A percentile compares a stretch with the other conserved stretches of the same genome.
Conservation (phyloP, 768 basidiomycete genomes). For the Kockovaella imperatae region DNA sequence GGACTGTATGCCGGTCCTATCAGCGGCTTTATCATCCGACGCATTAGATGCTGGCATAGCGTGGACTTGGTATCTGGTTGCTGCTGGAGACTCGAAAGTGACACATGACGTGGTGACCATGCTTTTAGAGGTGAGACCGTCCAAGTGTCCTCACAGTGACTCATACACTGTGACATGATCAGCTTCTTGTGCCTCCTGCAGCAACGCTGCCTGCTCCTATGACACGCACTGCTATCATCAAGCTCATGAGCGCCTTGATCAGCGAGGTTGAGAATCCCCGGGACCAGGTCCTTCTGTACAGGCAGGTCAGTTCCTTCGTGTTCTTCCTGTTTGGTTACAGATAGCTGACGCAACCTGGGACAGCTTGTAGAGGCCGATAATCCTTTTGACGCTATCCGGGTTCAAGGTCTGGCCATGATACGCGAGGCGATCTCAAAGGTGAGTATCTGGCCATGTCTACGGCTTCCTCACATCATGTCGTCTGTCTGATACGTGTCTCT, state of each 20-base stretch:
- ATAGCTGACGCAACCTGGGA: constrained; percentile 2
- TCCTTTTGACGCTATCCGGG: constrained; percentile 25
- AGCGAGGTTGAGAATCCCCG: neutral
- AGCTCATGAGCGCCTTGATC: constrained; percentile 19
- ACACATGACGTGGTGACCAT: constrained; percentile 10
- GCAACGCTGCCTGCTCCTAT: constrained; percentile 13
- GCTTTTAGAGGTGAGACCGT: constrained; percentile 28
- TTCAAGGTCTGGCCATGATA: constrained; percentile 18
- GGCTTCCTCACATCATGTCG: neutral
- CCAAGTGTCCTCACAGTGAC: neutral
- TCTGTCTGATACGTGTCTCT: neutral
- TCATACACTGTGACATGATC: no score
- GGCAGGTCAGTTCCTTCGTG: constrained; percentile 14
- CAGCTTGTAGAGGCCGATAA: constrained; percentile 27
- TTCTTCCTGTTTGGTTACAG: neutral
- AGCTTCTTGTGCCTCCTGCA: constrained; percentile 25
- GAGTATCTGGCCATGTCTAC: neutral
- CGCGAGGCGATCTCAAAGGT: constrained; percentile 11
- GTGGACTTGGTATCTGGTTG: constrained; percentile 10
- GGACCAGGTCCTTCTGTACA: constrained; percentile 18
- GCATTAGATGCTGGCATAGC: constrained; percentile 11
- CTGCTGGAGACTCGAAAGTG: neutral
- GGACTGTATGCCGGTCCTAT: constrained; percentile 11
- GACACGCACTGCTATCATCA: constrained; percentile 17
- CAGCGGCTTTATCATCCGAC: constrained; percentile 6